Evolutionary conservation across 1,284 basidiomycete genomes (phyloP), one percentile per base, ranked within the genome.

Genomic region (Heimioporus retisporus): DNA sequence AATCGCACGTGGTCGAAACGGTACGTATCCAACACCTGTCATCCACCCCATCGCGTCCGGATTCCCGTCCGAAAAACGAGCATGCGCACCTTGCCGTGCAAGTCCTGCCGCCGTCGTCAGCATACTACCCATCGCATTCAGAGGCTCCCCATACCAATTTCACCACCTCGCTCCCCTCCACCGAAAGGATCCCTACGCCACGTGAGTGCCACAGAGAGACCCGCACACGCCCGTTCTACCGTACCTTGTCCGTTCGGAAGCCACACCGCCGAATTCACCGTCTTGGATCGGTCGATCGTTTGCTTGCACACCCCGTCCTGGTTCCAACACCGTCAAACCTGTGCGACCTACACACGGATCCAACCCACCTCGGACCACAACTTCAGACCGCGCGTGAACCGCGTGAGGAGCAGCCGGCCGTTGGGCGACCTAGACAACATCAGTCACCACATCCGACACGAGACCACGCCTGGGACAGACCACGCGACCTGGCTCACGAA

Each of bases 401-500:
- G 92, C 5, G 92, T 93, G 35, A 93, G 77, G 11, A 93, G 80
- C 48, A 85, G 75, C 51, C 84, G 83, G 16, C 93, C 90, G 31
- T 83, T 86, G 1, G 91, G 91, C 6, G 92, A 92, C 90, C 90
- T 66, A 35, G 53, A 25, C 31, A 23, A 28, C 28, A 25, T 48
- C 16, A 51, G 35, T 51, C 15, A 66, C 21, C 19, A 31, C 14
- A n/a, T 23, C 4, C 23, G 56, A 10, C 1, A 58, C 1, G 55
- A 10, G 31, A 11, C 35, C 5, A 43, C 57, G 23, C 4, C 35
- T 13, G 2, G 23, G 35, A 25, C 40, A 68, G 67, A 90, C 93
- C 93, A 94, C 48, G 92, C 91, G 11, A 94, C 92, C 78, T 94
- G 93, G 60, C 89, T 87, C 48, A 93, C 89, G 71, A 94, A 93